Evolutionary conservation across 129 eudicot genomes (phyloP), one percentile per base, ranked within the genome.

Genomic region (Tagetes patula): DNA sequence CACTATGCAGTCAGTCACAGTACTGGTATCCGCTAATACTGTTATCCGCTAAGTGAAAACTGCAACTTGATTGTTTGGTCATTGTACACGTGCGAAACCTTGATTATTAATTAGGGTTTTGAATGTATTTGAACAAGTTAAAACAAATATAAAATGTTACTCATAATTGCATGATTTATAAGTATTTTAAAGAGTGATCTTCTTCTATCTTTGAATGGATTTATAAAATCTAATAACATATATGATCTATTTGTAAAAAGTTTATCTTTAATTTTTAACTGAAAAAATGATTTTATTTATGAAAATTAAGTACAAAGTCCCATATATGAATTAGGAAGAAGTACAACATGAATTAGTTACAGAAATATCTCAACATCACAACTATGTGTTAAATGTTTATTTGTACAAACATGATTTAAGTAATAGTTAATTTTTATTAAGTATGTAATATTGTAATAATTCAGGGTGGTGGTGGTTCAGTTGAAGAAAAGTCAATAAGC

Each of bases 401-500:
- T 2, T 7, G 11, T 55, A 55, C 3, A 49, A 13, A 49, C 27
- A 27, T 42, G 38, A 0, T 20, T 20, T 20, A 20, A 20, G 27
- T 20, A 20, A 20, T 20, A 20, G 27, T 20, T 20, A 20, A 20
- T 20, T 20, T 20, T 20, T 20, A 20, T 20, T 8, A 58, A 72
- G 32, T 13, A 10, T 58, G 3, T 9, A 10, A 34, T 39, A 12
- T 32, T 46, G 45, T 43, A 13, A 59, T 64, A 10, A 2, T 47
- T 47, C 74, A 77, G 78, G 79, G 41, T 73, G 59, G 11, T 46
- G 66, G 27, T 36, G 47, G 65, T 39, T 3, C 73, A 45, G 65
- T 33, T 62, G 73, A 81, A 40, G 82, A 82, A 27, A 66, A 59
- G n/a, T 71, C 82, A 58, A 59, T 34, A 36, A 61, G 61, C 84